Conservation (phyloP, 129 eudicot genomes). For the Ambrosia artemisiifolia region DNA sequence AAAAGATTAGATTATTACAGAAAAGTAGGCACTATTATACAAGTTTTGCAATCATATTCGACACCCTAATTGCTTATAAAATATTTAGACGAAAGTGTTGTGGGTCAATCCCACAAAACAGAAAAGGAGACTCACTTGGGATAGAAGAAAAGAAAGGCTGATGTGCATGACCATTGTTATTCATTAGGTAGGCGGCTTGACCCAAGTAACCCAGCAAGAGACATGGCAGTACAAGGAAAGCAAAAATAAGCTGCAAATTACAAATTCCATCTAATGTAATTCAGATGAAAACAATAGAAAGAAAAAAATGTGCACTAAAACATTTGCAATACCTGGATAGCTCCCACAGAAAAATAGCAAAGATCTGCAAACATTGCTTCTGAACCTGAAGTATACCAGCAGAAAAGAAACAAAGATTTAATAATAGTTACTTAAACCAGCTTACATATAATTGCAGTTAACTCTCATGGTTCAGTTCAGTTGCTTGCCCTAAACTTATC, state of each 20-base stretch:
- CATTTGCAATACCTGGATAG: conserved; percentile 70
- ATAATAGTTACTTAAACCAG: conserved; percentile 15
- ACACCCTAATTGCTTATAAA: too few relatives aligned
- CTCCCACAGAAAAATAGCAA: conserved; percentile 90
- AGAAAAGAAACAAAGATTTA: conserved; percentile 17
- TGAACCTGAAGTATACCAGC: conserved; percentile 59
- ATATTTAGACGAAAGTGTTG: background rate
- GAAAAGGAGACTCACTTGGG: conserved; percentile 59
- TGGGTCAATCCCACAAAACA: background rate
- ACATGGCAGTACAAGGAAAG: conserved; percentile 90
- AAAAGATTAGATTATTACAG: background rate
- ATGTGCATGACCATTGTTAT: conserved; percentile 62
- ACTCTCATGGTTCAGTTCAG: background rate
- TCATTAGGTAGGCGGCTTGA: conserved; percentile 97
- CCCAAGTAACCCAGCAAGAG: conserved; percentile 93
- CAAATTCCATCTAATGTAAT: conserved; percentile 12
- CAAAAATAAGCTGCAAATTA: conserved; percentile 75
- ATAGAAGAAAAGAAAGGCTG: conserved; percentile 88
- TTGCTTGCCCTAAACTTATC: conserved; percentile 1
- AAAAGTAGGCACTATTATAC: background rate
- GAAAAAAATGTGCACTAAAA: background rate
- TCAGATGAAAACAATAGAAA: conserved; percentile 7
- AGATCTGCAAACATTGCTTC: conserved; percentile 99
- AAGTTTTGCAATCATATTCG: background rate
- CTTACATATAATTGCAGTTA: conserved; percentile 13